These are phyloP conservation scores for Fonsecaea monophora DNA, from an alignment of 2,329 filamentous ascomycete species.

Conservation along the genomic window DNA sequence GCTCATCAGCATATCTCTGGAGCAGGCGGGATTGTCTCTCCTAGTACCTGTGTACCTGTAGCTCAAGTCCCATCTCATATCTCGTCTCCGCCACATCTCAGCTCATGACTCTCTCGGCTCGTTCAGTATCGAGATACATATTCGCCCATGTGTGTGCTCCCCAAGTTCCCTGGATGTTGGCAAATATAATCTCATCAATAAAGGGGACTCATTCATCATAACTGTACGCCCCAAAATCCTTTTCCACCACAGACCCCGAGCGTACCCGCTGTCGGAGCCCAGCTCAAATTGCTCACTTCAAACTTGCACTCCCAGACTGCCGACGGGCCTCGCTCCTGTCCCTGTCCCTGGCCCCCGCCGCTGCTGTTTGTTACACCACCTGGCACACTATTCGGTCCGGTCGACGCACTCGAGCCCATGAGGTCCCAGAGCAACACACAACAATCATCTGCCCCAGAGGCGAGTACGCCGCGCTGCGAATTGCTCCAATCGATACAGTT, in stretches of 20 bases:
- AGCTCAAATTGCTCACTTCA: slow-evolving; percentile 56
- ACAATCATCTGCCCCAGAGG: slow-evolving; percentile 89
- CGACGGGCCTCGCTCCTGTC: slow-evolving; percentile 52
- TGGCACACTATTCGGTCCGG: slow-evolving; percentile 14
- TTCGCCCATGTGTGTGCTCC: not conserved
- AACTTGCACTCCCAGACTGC: slow-evolving; percentile 56
- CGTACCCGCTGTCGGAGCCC: slow-evolving; percentile 53
- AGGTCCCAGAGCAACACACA: slow-evolving; percentile 94
- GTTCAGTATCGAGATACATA: not conserved
- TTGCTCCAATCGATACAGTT: slow-evolving; percentile 98
- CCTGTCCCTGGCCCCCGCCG: slow-evolving; percentile 27
- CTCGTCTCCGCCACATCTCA: not conserved
- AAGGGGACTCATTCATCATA: slow-evolving; percentile 28
- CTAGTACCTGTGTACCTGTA: not conserved
- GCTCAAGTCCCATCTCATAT: not conserved
- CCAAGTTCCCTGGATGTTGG: not conserved
- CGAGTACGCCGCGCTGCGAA: slow-evolving; percentile 81
- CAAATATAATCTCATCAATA: slow-evolving; percentile 2
- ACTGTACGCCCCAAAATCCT: slow-evolving; percentile 53
- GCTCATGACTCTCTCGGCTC: not conserved
- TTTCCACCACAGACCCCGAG: slow-evolving; percentile 55
- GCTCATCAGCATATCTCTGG: not conserved
- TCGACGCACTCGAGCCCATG: slow-evolving; percentile 60
- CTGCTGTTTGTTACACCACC: slow-evolving; percentile 32
- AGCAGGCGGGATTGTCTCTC: not conserved